Evolutionary conservation across 1,284 basidiomycete genomes (phyloP), one percentile per base, ranked within the genome.

Genomic region (Heterobasidion annosum): DNA sequence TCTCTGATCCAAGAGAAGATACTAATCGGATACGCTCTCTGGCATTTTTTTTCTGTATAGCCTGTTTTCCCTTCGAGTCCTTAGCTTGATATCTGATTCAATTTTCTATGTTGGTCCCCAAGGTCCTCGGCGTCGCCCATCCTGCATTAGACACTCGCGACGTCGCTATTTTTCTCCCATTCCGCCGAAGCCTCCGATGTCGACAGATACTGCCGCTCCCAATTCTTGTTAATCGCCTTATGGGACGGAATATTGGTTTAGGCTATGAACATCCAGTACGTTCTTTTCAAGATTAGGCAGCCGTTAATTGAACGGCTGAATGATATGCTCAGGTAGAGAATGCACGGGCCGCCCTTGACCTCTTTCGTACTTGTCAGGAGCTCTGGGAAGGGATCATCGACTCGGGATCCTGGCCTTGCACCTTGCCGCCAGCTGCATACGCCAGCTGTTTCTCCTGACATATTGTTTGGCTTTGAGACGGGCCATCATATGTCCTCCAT

Each of bases 81-180:
- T 52, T 54, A 13, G 25, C 32, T 34, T 54, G 34, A 34, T 12
- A 33, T 15, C 13, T 32, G 5, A 34, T 18, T 35, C 3, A 7
- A 12, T 13, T 16, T 15, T 10, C 35, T 40, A 47, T 25, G 19
- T 12, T 16, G 33, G 46, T 8, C 8, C 32, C 16, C 15, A 40
- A 82, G 81, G 74, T 80, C 19, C 64, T 82, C 59, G 76, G 75
- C 12, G 62, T 83, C 44, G 70, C 72, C 15, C 81, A 82, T 63
- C 74, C 78, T 8, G 71, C 79, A 5, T 65, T 78, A 54, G 65
- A 77, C 57, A 83, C 80, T 3, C 73, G 81, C 32, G 81, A 83
- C 59, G 69, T 79, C 34, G 81, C 77, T 4, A 66, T 81, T 32
- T 84, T 77, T 64, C 67, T 76, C 44, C 79, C 81, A 13, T 72